Evolutionary conservation across 768 basidiomycete species (phyloP), one percentile per base, ranked within the genome.

Genomic region (Tulasnella sp.): DNA sequence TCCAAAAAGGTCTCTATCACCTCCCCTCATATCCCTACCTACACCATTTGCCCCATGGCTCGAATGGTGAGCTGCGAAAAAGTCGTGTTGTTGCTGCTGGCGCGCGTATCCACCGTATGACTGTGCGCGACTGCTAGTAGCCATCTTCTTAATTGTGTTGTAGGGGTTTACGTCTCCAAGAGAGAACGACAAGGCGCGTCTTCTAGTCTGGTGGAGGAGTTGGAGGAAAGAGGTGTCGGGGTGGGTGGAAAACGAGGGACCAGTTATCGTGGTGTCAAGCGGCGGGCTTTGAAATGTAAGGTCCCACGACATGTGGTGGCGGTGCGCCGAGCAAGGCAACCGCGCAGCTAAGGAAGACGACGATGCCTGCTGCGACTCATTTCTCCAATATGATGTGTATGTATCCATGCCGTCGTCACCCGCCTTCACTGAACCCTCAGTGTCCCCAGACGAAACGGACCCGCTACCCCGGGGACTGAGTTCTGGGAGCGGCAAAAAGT

Each of bases 141-240:
- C 61, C 61, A 67, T 67, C 26, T 67, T 23, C 7, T 26, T 67
- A 35, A 29, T 13, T 35, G 73, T 32, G 73, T 35, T 44, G 39
- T 44, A 74, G 16, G 73, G 51, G 20, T 55, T 55, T 42, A 32
- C n/a, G 46, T 48, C 44, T 48, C 44, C 44, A n/a, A 55, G n/a
- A 2, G 73, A 74, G 44, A 74, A 55, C 16, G 73, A 74, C 18
- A 74, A 32, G 44, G 73, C 44, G 73, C 73, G 73, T 44, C 61
- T 26, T 32, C 61, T 29, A 35, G 61, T 67, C 26, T 15, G n/a
- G 61, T 1, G 61, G 26, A 67, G 61, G 61, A 67, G 61, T 23
- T 26, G 26, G 61, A 29, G 32, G 61, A 67, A 67, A 67, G 26
- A 67, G 5, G 61, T 35, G 11, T 67, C 61, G 26, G 5, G 61